Conservation (phyloP, 164 flowering plant genomes). For the Tinospora cordifolia region DNA sequence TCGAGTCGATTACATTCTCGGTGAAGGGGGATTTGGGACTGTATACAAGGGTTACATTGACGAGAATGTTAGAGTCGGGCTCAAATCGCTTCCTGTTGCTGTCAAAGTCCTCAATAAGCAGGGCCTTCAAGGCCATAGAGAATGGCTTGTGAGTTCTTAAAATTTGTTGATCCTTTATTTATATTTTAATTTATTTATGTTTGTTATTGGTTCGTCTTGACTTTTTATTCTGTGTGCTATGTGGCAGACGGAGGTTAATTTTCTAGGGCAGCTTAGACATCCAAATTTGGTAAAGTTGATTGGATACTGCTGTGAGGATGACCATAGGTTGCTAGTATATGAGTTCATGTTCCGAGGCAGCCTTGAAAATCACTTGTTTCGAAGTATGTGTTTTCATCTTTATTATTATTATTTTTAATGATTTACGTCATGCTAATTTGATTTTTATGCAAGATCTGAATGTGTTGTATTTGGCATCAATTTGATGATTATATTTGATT, state of each 20-base stretch:
- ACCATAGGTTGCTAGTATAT: slow-evolving; percentile 88
- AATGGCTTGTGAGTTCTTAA: slow-evolving; percentile 68
- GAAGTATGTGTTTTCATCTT: slow-evolving; percentile 55
- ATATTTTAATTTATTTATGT: neutral
- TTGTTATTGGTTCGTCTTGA: slow-evolving; percentile 2
- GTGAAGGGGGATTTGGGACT: slow-evolving; percentile 96
- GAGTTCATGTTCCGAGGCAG: slow-evolving; percentile 98
- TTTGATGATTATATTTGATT: too few species aligned
- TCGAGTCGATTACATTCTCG: slow-evolving; percentile 85
- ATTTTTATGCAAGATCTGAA: slow-evolving; percentile 6
- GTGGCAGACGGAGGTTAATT: slow-evolving; percentile 84
- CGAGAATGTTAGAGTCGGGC: slow-evolving; percentile 93
- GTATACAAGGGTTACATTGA: slow-evolving; percentile 97
- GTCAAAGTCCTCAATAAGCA: slow-evolving; percentile 97
- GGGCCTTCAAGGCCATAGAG: slow-evolving; percentile 96
- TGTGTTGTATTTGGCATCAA: neutral
- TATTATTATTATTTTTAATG: too few species aligned
- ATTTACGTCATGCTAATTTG: slow-evolving; percentile 1
- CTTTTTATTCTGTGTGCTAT: slow-evolving; percentile 4
- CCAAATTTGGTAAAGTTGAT: slow-evolving; percentile 94
- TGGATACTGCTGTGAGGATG: slow-evolving; percentile 98
- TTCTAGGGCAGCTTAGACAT: slow-evolving; percentile 94
- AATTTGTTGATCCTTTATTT: neutral
- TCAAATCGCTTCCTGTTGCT: slow-evolving; percentile 90
- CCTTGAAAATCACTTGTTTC: slow-evolving; percentile 94